Base-by-base conservation (phyloP, 768 basidiomycete genomes). In the Brasilioporus rufonigricans region DNA sequence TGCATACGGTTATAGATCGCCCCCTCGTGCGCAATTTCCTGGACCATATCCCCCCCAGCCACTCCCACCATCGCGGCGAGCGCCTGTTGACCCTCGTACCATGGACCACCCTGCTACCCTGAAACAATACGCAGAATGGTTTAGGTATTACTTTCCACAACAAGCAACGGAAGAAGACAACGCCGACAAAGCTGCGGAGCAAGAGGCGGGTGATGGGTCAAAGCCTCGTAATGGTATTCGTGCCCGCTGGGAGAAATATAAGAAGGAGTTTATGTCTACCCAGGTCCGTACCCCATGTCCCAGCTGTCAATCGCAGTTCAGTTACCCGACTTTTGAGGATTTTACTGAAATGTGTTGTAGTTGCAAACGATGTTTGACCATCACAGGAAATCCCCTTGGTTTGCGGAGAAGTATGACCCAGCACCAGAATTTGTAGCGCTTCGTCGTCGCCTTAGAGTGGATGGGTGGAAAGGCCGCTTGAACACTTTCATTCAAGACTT, bases 301-400 rank as follows among this genome's bases (percentile, higher is more conserved):
- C 50, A 39, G 29, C 31, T 40, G 10, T 50, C 52, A 44, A 39
- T 46, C 38, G 32, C 48, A 50, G 41, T 62, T 44, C 51, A 46
- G 49, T 47, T 62, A 59, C 57, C 31, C 49, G 36, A 44, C 41
- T 53, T 50, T 39, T 33, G 36, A 43, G 50, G 18, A 51, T 48
- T 58, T 65, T 52, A 55, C 69, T 69, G 55, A 71, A 60, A 49
- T 72, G 71, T 76, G 73, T 75, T 79, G 70, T 80, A 98, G 94
- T 84, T 96, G 66, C 91, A 92, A 77, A 89, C 89, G 53, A 89
- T 98, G 81, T 97, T 93, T 80, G 89, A 97, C 32, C 89, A 93
- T 73, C 95, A 98, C 77, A 84, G 86, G 74, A 87, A 89, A 67
- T 92, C 91, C n/a, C 88, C 93, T 14, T 98, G 95, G 95, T 98